phyloP scores from a whole-genome alignment of 2,329 filamentous ascomycete species.

The Tolypocladium ophioglossoides region DNA sequence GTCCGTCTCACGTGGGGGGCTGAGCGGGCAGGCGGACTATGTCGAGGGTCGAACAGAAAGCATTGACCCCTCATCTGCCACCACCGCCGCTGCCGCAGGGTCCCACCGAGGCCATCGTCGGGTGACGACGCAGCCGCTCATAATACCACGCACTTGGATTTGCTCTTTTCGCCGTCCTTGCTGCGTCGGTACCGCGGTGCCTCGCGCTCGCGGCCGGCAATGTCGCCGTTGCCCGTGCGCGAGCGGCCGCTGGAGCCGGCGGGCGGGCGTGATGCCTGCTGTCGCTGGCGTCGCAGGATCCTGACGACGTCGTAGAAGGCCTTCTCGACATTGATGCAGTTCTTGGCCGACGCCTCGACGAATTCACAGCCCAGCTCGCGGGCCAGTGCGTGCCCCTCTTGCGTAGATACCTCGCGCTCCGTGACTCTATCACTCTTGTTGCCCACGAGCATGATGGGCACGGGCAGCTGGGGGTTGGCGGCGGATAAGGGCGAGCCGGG shows the following conservation, averaged over 20 bases:
- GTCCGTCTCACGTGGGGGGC: neutral
- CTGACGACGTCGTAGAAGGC: slow-evolving; percentile 96
- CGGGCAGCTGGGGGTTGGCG: slow-evolving; percentile 51
- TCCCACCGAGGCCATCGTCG: neutral
- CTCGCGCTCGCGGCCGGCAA: slow-evolving; percentile 20
- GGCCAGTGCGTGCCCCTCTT: slow-evolving; percentile 86
- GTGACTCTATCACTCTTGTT: slow-evolving; percentile 98
- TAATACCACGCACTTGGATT: slow-evolving; percentile 28
- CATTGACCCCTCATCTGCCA: slow-evolving; percentile 1
- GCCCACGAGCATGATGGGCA: slow-evolving; percentile 95
- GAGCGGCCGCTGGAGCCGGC: slow-evolving; percentile 26
- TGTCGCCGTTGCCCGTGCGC: slow-evolving; percentile 25
- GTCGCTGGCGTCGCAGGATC: slow-evolving; percentile 74
- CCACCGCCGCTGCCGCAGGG: neutral
- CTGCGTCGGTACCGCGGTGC: slow-evolving; percentile 19
- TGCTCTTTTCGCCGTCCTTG: slow-evolving; percentile 25
- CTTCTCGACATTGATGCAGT: slow-evolving; percentile 97
- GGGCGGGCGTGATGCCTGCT: slow-evolving; percentile 35
- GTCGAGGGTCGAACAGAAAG: neutral
- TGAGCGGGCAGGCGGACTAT: neutral
- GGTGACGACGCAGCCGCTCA: slow-evolving; percentile 14
- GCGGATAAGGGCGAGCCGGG: slow-evolving; percentile 61
- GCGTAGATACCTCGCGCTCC: slow-evolving; percentile 90
- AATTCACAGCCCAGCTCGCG: slow-evolving; percentile 93
- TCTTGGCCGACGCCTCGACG: slow-evolving; percentile 93